Evolutionary conservation across 176 grass and related monocot genomes (phyloP).

Genomic region (Paspalum notatum): DNA sequence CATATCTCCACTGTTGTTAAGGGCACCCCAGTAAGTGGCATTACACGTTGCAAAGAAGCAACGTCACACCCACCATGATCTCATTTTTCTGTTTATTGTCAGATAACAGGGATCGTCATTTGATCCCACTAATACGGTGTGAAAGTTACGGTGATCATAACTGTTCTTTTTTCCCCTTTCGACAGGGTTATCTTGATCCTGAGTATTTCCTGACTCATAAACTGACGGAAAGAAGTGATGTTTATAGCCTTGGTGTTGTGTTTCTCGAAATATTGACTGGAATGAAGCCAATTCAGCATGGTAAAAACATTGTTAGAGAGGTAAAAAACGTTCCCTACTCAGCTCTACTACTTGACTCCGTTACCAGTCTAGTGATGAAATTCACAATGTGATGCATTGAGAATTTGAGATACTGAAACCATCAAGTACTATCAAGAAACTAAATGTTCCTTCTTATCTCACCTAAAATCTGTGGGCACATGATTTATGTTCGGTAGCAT

Average conservation of each 20-base stretch:
- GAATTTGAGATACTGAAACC: not conserved
- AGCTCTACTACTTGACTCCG: not conserved
- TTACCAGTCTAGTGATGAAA: not conserved
- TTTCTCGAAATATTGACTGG: slow-evolving; percentile 87
- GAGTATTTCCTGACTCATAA: slow-evolving; percentile 96
- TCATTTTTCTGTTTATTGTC: slow-evolving; percentile 6
- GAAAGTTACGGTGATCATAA: slow-evolving; percentile 19
- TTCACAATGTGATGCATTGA: not conserved
- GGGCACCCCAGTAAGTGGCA: slow-evolving; percentile 85
- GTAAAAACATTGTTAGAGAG: slow-evolving; percentile 97
- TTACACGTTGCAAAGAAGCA: slow-evolving; percentile 14
- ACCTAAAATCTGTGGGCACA: not conserved
- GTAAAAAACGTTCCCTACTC: slow-evolving; percentile 42
- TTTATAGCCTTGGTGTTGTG: slow-evolving; percentile 87
- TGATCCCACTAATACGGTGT: slow-evolving; percentile 1
- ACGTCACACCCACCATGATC: not conserved
- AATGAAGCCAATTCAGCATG: slow-evolving; percentile 90
- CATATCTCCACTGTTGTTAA: slow-evolving; percentile 96
- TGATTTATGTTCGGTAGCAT: not conserved
- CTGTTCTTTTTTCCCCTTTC: slow-evolving; percentile 6
- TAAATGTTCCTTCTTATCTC: not conserved
- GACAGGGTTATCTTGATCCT: slow-evolving; percentile 97
- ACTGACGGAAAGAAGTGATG: slow-evolving; percentile 92
- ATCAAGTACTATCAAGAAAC: not conserved
- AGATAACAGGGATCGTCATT: not conserved